phyloP scores from a whole-genome alignment of 164 flowering plant genomes.

The Stephania cephalantha region DNA sequence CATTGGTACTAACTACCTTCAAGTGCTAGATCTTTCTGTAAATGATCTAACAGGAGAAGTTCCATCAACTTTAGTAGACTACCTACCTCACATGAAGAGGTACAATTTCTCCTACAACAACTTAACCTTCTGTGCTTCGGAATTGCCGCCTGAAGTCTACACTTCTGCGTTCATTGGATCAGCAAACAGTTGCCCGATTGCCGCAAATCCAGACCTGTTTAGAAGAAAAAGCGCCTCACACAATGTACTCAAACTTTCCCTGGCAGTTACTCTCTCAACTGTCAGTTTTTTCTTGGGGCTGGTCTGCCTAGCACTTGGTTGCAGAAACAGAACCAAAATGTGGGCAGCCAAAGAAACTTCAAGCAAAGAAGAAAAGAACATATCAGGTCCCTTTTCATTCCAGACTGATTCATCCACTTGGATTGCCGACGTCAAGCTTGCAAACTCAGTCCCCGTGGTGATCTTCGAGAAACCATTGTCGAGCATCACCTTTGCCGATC shows the following conservation, averaged over 20 bases:
- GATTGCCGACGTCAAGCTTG: conserved; percentile 86
- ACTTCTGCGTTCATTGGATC: conserved; percentile 50
- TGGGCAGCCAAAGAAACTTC: conserved; percentile 63
- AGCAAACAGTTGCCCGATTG: conserved; percentile 55
- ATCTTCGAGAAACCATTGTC: conserved; percentile 85
- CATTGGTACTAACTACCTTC: conserved; percentile 31
- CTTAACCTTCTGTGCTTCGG: conserved; percentile 48
- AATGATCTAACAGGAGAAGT: conserved; percentile 64
- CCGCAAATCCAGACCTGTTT: conserved; percentile 49
- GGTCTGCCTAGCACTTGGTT: conserved; percentile 57
- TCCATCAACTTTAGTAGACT: conserved; percentile 32
- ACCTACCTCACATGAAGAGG: conserved; percentile 47
- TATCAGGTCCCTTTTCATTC: conserved; percentile 86
- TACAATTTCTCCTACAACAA: conserved; percentile 74
- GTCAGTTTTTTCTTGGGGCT: conserved; percentile 48
- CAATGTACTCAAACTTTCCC: conserved; percentile 46
- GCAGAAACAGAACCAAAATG: conserved; percentile 43
- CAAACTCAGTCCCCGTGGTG: conserved; percentile 66
- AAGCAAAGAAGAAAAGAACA: conserved; percentile 54
- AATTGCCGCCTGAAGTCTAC: conserved; percentile 30
- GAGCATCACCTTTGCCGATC: conserved; percentile 77
- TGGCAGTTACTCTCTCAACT: conserved; percentile 46
- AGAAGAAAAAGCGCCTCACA: conserved; percentile 28
- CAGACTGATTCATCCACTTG: conserved; percentile 87
- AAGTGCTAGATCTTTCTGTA: conserved; percentile 52